phyloP scores from a whole-genome alignment of 441 rosid genomes.

The Adansonia gregorii region DNA sequence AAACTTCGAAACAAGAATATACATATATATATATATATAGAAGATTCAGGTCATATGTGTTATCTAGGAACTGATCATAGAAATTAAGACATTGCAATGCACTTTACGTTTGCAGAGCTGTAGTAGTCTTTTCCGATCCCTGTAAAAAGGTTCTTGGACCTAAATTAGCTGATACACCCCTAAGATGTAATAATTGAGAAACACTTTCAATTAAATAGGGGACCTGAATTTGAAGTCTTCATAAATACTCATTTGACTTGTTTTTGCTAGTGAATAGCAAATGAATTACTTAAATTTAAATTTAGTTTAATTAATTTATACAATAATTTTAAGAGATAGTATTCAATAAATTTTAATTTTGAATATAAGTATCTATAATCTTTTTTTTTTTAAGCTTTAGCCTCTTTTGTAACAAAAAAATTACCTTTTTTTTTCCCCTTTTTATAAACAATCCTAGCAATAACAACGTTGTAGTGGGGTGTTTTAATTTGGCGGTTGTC shows the following conservation, averaged over 20 bases:
- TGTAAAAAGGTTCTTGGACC: conserved; percentile 3
- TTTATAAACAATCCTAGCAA: neutral
- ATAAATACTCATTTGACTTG: neutral
- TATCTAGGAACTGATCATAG: neutral
- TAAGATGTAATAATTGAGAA: neutral
- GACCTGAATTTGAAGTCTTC: neutral
- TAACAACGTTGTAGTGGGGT: neutral
- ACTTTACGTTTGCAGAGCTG: neutral
- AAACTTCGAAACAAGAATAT: neutral
- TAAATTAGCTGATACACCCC: conserved; percentile 1
- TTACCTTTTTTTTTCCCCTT: neutral
- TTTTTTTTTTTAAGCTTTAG: too few species aligned
- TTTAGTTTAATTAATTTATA: neutral
- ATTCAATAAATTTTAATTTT: neutral
- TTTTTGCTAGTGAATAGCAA: neutral
- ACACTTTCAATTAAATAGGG: neutral
- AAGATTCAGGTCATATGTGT: conserved; percentile 7
- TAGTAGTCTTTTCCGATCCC: neutral
- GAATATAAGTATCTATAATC: neutral
- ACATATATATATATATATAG: neutral
- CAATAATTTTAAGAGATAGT: neutral
- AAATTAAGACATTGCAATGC: neutral
- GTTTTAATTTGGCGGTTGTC: neutral
- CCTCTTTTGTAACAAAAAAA: too few species aligned
- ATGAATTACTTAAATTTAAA: too few species aligned